A percentile compares a stretch with the other conserved stretches of the same genome.
Evolutionary conservation across 768 basidiomycete species (phyloP).

Genomic region (Suillus brevipes): DNA sequence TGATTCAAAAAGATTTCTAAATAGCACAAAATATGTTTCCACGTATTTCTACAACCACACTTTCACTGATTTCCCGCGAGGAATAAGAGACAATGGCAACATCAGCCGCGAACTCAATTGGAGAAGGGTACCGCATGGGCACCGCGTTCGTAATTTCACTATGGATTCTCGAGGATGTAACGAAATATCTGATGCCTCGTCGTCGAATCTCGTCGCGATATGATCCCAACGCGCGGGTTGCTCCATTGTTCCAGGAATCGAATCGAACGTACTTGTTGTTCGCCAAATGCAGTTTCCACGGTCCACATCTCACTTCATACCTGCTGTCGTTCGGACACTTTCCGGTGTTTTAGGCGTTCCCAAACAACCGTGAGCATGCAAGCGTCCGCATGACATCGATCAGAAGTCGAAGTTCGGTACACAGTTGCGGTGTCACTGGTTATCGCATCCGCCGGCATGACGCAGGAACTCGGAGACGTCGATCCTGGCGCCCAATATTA

Average conservation of each 20-base stretch:
- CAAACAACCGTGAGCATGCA: not conserved
- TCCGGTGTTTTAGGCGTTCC: not conserved
- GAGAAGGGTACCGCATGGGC: not conserved
- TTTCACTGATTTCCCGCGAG: not conserved
- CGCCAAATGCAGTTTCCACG: not conserved
- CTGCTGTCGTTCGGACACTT: not conserved
- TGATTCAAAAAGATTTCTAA: not conserved
- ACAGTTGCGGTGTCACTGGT: not conserved
- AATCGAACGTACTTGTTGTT: not conserved
- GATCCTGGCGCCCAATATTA: not conserved
- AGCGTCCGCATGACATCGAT: not conserved
- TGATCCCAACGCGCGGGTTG: not conserved
- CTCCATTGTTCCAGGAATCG: not conserved
- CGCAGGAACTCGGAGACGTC: not conserved
- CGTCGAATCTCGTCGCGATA: not conserved
- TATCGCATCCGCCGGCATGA: slow-evolving; percentile 5
- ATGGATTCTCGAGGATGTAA: not conserved
- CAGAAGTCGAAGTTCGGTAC: not conserved
- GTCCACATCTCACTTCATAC: not conserved
- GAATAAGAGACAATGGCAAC: not conserved
- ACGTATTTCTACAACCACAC: not conserved
- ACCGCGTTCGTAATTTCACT: not conserved
- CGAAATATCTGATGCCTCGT: not conserved
- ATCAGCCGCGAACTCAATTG: not conserved
- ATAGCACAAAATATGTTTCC: not conserved